Evolutionary conservation across 2,329 filamentous ascomycete species (phyloP).

Genomic region (Atkinsonella texensis): DNA sequence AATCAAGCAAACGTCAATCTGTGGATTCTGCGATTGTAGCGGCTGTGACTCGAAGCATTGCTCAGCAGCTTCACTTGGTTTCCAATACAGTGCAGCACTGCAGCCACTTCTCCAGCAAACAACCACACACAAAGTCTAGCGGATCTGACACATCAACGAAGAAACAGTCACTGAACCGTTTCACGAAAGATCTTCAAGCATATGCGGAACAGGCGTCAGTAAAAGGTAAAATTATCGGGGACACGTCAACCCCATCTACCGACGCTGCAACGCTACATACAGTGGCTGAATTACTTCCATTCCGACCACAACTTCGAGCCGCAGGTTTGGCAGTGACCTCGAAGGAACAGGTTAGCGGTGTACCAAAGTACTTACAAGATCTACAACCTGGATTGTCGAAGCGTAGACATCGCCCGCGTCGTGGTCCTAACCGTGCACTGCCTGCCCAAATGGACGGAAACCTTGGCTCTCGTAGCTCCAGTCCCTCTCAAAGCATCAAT

Average conservation of each 20-base stretch:
- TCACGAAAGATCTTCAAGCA: constrained; percentile 18
- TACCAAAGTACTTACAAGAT: constrained; percentile 10
- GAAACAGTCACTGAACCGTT: constrained; percentile 26
- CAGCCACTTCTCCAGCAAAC: background rate
- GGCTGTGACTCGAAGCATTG: constrained; percentile 31
- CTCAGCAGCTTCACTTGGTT: constrained; percentile 32
- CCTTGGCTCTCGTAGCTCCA: constrained; percentile 6
- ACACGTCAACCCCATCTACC: constrained; percentile 27
- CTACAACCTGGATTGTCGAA: constrained; percentile 1
- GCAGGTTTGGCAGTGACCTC: constrained; percentile 47
- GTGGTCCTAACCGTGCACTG: background rate
- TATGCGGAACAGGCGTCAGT: constrained; percentile 23
- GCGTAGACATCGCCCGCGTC: background rate
- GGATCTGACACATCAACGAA: constrained; percentile 32
- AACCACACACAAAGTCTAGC: constrained; percentile 2
- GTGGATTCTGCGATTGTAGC: constrained; percentile 29
- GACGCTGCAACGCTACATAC: constrained; percentile 36
- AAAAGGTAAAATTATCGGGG: constrained; percentile 24
- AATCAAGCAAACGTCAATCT: constrained; percentile 18
- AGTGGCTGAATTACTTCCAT: constrained; percentile 40
- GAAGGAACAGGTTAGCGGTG: constrained; percentile 26
- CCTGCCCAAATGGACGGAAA: constrained; percentile 19
- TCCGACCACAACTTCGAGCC: constrained; percentile 37
- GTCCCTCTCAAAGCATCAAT: constrained; percentile 14
- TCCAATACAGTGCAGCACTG: constrained; percentile 12